phyloP scores from a whole-genome alignment of 2,329 filamentous ascomycete species.

The Penicillium frequentans region DNA sequence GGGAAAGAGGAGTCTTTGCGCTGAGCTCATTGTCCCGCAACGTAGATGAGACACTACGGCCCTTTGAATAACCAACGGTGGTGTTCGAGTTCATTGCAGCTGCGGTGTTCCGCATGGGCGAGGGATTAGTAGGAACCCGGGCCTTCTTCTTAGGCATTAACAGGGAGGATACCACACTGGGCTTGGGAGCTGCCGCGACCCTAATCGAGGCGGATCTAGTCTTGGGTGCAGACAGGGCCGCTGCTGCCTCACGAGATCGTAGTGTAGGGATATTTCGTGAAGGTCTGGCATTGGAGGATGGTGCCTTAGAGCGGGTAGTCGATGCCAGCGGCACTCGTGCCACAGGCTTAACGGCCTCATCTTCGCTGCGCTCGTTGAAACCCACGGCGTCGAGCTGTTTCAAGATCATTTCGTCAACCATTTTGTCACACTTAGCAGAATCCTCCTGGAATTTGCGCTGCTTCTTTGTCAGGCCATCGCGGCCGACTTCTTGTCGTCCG shows the following conservation, averaged over 20 bases:
- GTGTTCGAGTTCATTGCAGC: conserved; percentile 71
- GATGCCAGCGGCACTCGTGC: conserved; percentile 18
- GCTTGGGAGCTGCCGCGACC: conserved; percentile 33
- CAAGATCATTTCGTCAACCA: conserved; percentile 67
- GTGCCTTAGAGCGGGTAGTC: conserved; percentile 26
- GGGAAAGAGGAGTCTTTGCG: conserved; percentile 35
- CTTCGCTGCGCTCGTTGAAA: conserved; percentile 60
- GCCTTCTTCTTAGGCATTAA: conserved; percentile 45
- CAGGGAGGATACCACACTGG: conserved; percentile 35
- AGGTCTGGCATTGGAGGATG: conserved; percentile 22
- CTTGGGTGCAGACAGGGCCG: conserved; percentile 36
- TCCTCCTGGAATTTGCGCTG: conserved; percentile 69
- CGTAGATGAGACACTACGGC: conserved; percentile 51
- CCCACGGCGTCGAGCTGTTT: conserved; percentile 64
- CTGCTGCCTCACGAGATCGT: conserved; percentile 42
- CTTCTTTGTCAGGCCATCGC: conserved; percentile 63
- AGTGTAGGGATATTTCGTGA: conserved; percentile 38
- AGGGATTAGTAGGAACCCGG: conserved; percentile 49
- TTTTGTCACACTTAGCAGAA: conserved; percentile 60
- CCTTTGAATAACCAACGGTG: conserved; percentile 83
- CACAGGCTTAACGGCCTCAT: conserved; percentile 38
- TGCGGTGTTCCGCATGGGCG: conserved; percentile 58
- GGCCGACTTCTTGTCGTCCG: conserved; percentile 46
- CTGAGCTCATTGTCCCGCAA: conserved; percentile 28
- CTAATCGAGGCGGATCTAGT: conserved; percentile 35